A percentile compares a stretch with the other conserved stretches of the same genome.
Conservation (phyloP, 2,329 filamentous ascomycete species). For the Biscogniauxia mediterranea region DNA sequence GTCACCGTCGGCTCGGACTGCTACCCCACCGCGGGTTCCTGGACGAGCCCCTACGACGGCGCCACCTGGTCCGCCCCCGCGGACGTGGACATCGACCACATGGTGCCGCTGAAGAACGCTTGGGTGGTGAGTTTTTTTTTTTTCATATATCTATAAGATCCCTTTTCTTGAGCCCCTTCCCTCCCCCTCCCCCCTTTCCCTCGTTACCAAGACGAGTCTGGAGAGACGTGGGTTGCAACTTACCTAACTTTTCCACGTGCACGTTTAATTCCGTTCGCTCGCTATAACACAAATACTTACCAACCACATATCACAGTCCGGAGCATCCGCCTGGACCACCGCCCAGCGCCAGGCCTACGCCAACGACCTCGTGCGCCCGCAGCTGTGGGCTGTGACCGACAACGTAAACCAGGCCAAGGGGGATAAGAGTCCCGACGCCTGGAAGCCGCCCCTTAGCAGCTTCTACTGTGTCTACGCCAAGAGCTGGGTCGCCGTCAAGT, state of each 20-base stretch:
- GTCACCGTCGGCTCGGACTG: constrained; percentile 61
- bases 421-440: constrained; percentile 68
- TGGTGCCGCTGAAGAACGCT: constrained; percentile 76
- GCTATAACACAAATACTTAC: neutral
- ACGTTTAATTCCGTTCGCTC: too few relatives aligned
- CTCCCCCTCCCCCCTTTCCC: too few relatives aligned
- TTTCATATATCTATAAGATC: too few relatives aligned
- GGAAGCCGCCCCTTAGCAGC: constrained; percentile 68
- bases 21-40: constrained; percentile 61
- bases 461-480: constrained; percentile 78
- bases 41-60: constrained; percentile 72
- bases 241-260: too few relatives aligned
- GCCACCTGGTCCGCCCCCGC: constrained; percentile 64
- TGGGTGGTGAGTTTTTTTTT: constrained; percentile 57
- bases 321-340: constrained; percentile 69
- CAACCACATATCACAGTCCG: constrained; percentile 47
- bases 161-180: too few relatives aligned
- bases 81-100: constrained; percentile 78
- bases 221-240: too few relatives aligned
- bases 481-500: constrained; percentile 78
- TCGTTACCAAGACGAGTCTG: too few relatives aligned
- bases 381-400: constrained; percentile 76
- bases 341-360: constrained; percentile 65
- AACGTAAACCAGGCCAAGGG: constrained; percentile 71
- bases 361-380: constrained; percentile 72